A percentile compares a stretch with the other conserved stretches of the same genome.
phyloP scores from a whole-genome alignment of 2,329 filamentous ascomycete genomes.

The Alternaria gansuensis region DNA sequence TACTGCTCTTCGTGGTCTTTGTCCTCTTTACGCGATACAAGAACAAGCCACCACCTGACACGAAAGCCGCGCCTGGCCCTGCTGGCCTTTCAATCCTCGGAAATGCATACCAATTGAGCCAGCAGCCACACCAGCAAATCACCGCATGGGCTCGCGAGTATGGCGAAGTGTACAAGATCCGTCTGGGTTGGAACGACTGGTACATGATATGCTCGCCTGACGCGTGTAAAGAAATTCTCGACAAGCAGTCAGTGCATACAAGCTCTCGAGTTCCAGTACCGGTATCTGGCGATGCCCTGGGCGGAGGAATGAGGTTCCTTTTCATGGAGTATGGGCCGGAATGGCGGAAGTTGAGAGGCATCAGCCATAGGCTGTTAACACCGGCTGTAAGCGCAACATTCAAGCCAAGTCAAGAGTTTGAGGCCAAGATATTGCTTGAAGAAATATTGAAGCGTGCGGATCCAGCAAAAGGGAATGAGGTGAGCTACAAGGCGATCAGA shows the following conservation, averaged over 20 bases:
- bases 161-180: slow-evolving; percentile 58
- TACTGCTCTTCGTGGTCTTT: slow-evolving; percentile 21
- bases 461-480: slow-evolving; percentile 31
- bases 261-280: slow-evolving; percentile 52
- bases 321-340: slow-evolving; percentile 55
- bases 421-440: slow-evolving; percentile 56
- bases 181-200: slow-evolving; percentile 59
- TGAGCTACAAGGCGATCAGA: slow-evolving; percentile 40
- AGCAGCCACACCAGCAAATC: slow-evolving; percentile 44
- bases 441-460: slow-evolving; percentile 52
- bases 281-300: slow-evolving; percentile 53
- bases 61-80: slow-evolving; percentile 36
- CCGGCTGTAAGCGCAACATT: slow-evolving; percentile 52
- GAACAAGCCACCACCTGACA: slow-evolving; percentile 29
- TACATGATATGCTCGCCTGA: slow-evolving; percentile 57
- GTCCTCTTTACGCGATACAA: slow-evolving; percentile 23
- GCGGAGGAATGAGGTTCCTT: slow-evolving; percentile 54
- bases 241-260: slow-evolving; percentile 52
- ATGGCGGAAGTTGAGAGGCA: slow-evolving; percentile 54
- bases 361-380: slow-evolving; percentile 54
- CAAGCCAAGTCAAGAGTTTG: slow-evolving; percentile 57
- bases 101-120: slow-evolving; percentile 43
- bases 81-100: slow-evolving; percentile 41
- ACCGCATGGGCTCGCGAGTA: slow-evolving; percentile 54
- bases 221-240: slow-evolving; percentile 58